Evolutionary conservation across 148 eudicot genomes (phyloP), one percentile per base, ranked within the genome.

Genomic region (Bassia scoparia): DNA sequence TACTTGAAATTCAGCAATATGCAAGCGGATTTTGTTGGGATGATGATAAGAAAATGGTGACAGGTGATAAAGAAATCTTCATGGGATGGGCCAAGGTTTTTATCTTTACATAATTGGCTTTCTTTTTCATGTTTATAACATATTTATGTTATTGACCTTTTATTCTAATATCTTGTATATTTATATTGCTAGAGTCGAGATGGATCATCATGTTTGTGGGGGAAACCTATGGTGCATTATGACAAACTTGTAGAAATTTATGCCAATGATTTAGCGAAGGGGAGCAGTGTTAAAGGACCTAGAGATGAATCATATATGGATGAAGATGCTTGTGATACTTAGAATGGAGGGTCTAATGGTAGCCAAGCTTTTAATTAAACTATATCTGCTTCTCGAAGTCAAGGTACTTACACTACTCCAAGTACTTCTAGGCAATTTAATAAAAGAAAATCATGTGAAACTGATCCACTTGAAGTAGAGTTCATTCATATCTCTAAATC

Each of bases 11-110:
- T 20, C n/a, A n/a, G n/a, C n/a, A n/a, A n/a, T n/a, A n/a, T n/a
- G n/a, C n/a, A n/a, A n/a, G n/a, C n/a, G n/a, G 31, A 67, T 3
- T 68, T 30, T 56, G 58, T 68, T 68, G 71, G 71, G 71, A 68
- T 49, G 71, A 68, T 49, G 71, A 38, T 46, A 21, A 21, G n/a
- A 65, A 43, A 26, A 65, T 65, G 69, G 69, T 66, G 5, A 68
- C 24, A 1, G 41, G 58, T 23, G 59, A 68, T 1, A 49, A 68
- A 30, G 71, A 29, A 17, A 26, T 67, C 12, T 67, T 67, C 70
- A 43, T 67, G 33, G 54, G 21, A 9, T 67, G 70, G 70, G 54
- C 54, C 2, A 46, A 16, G 35, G 33, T 24, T 10, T 3, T 55
- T 3, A 55, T 55, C 11, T 55, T 61, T 2, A 13, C 15, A 20